Percentiles rank a stretch among this genome's conserved stretches.
phyloP scores from a whole-genome alignment of 2,329 filamentous ascomycete species.

The Aspergillus jensenii region DNA sequence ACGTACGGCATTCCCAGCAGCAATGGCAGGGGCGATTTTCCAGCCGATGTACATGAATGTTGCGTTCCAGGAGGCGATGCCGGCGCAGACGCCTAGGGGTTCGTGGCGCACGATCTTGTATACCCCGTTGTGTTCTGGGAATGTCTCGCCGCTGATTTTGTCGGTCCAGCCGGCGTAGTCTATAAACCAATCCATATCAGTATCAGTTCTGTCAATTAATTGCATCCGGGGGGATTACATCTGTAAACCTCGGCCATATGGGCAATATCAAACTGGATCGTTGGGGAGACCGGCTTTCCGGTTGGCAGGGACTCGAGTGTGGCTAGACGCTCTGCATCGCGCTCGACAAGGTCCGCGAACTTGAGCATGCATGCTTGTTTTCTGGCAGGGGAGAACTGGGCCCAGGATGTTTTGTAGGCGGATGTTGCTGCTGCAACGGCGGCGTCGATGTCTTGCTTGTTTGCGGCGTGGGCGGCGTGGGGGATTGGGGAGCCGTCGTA shows the following conservation, averaged over 20 bases:
- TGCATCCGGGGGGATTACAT: not conserved
- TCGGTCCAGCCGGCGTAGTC: slow-evolving; percentile 9
- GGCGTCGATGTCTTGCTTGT: slow-evolving; percentile 41
- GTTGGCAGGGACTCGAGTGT: slow-evolving; percentile 4
- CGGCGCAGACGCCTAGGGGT: slow-evolving; percentile 27
- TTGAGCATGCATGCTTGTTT: slow-evolving; percentile 10
- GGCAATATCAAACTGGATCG: slow-evolving; percentile 2
- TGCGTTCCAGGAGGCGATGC: slow-evolving; percentile 45
- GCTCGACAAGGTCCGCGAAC: slow-evolving; percentile 16
- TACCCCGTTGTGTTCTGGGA: slow-evolving; percentile 4
- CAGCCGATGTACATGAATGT: slow-evolving; percentile 38
- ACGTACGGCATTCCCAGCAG: slow-evolving; percentile 41
- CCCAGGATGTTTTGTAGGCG: slow-evolving; percentile 33
- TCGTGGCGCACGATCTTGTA: slow-evolving; percentile 17
- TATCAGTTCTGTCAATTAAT: not conserved
- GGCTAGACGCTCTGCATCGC: slow-evolving; percentile 1
- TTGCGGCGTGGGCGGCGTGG: slow-evolving; percentile 48
- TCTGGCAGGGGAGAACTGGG: not conserved
- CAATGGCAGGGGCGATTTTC: slow-evolving; percentile 47
- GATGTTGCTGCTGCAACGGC: slow-evolving; percentile 47
- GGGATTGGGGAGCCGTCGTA: slow-evolving; percentile 33
- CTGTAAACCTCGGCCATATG: slow-evolving; percentile 10
- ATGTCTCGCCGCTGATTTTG: slow-evolving; percentile 9
- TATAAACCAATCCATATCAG: not conserved
- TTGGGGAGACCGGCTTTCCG: slow-evolving; percentile 3